Evolutionary conservation across 1,139 yeast genomes (phyloP), one percentile per base, ranked within the genome.

Genomic region (Hansenula anomala): DNA sequence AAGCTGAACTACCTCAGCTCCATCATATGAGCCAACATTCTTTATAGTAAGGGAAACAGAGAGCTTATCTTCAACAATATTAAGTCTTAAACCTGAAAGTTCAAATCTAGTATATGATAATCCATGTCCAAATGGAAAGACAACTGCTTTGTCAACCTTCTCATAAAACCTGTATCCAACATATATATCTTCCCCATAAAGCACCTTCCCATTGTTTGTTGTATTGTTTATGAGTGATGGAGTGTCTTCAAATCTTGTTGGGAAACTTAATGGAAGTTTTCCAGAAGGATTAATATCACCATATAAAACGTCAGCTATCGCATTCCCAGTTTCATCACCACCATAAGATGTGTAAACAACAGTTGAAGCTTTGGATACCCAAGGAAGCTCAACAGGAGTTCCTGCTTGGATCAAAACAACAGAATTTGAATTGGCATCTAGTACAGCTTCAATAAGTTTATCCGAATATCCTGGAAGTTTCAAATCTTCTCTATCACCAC

Each of bases 211-310:
- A 48, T 71, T 66, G 41, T 71, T 69, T 20, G 71, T 57, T 27
- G 55, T 49, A 53, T 56, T 68, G 51, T 61, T 67, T 55, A 74
- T 76, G 47, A 60, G 69, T 23, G 79, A 76, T 54, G 75, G 80
- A 43, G 69, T 69, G 46, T 71, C 75, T 48, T 67, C 63, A 33
- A 66, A 51, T 42, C 60, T 64, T 41, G 43, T 32, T 40, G 84
- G 84, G 67, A 71, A 77, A 4, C 84, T 71, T 42, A 80, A 66
- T 3, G 87, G 75, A 33, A 80, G 60, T 52, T 73, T 78, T 28
- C 85, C 88, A 26, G 76, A 69, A 27, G 88, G 87, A 52, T 77
- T 78, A 15, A 66, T 70, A 37, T 78, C 84, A 14, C 87, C 88
- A 56, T 75, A 80, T 38, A 77, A 49, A 20, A 76, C 68, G 47